Evolutionary conservation across 306 rosid genomes (phyloP).

Genomic region (Quercus wislizeni): DNA sequence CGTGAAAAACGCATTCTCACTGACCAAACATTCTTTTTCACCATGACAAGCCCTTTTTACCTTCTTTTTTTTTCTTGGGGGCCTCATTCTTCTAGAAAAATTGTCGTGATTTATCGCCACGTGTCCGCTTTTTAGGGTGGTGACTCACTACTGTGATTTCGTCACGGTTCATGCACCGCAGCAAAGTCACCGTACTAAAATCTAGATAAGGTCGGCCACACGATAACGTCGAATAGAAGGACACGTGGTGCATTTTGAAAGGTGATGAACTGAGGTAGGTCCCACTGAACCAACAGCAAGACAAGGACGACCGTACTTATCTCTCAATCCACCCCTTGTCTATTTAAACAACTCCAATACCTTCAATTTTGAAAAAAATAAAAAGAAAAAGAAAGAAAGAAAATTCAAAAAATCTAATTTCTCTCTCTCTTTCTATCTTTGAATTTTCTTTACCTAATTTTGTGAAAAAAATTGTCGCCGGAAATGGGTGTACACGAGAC

Average conservation of each 20-base stretch:
- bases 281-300: slow-evolving; percentile 25
- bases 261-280: slow-evolving; percentile 28
- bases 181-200: slow-evolving; percentile 27
- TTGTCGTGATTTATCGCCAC: neutral
- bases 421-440: neutral
- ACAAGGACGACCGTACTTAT: slow-evolving; percentile 49
- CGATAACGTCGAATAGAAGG: slow-evolving; percentile 22
- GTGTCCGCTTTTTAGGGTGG: neutral
- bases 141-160: slow-evolving; percentile 5
- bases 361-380: slow-evolving; percentile 14
- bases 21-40: neutral
- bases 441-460: neutral
- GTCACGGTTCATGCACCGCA: slow-evolving; percentile 45
- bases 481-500: slow-evolving; percentile 61
- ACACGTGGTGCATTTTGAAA: slow-evolving; percentile 36
- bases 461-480: neutral
- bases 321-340: neutral
- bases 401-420: neutral
- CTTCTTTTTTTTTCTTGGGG: too few relatives aligned
- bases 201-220: slow-evolving; percentile 73
- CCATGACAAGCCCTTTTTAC: too few relatives aligned
- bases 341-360: slow-evolving; percentile 42
- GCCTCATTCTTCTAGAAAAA: slow-evolving; percentile 13
- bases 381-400: slow-evolving; percentile 12
- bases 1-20: slow-evolving; percentile 42